Conservation (phyloP, 257 asterid genomes). For the Mentha longifolia region DNA sequence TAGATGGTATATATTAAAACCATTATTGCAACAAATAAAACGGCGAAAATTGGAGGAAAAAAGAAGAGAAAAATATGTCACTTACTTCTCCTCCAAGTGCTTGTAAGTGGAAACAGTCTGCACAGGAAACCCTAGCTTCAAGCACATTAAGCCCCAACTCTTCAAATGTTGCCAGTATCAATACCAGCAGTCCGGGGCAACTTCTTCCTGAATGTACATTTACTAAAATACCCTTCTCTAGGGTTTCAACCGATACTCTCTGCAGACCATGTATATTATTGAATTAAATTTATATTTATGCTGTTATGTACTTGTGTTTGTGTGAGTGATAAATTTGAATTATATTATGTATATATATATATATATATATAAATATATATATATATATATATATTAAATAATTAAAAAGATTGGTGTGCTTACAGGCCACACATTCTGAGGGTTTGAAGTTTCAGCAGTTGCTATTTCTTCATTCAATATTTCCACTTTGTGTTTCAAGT, state of each 20-base stretch:
- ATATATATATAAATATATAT: no score
- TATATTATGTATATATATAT: no score
- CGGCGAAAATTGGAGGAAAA: background rate
- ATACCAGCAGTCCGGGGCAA: conserved; percentile 79
- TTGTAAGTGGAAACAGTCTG: conserved; percentile 66
- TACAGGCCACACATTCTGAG: conserved; percentile 57
- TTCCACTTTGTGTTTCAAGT: conserved; percentile 76
- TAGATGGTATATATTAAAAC: no score
- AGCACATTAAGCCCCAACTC: conserved; percentile 73
- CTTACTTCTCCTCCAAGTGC: conserved; percentile 90
- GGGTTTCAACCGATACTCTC: conserved; percentile 82
- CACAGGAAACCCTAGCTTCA: conserved; percentile 95
- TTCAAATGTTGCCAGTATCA: conserved; percentile 74
- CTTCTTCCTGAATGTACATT: conserved; percentile 61
- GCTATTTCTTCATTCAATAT: conserved; percentile 58
- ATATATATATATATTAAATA: background rate
- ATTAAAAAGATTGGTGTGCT: background rate
- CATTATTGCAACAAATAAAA: background rate
- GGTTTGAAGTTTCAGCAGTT: conserved; percentile 45
- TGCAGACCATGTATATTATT: no score
- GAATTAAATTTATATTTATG: no score
- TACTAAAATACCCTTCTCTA: conserved; percentile 78
- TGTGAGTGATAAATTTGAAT: no score
- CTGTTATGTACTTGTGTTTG: no score
- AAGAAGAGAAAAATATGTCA: conserved; percentile 7